Evolutionary conservation across 139 green algal species (phyloP), one percentile per base, ranked within the genome.

Genomic region (Asterochloris sp.): DNA sequence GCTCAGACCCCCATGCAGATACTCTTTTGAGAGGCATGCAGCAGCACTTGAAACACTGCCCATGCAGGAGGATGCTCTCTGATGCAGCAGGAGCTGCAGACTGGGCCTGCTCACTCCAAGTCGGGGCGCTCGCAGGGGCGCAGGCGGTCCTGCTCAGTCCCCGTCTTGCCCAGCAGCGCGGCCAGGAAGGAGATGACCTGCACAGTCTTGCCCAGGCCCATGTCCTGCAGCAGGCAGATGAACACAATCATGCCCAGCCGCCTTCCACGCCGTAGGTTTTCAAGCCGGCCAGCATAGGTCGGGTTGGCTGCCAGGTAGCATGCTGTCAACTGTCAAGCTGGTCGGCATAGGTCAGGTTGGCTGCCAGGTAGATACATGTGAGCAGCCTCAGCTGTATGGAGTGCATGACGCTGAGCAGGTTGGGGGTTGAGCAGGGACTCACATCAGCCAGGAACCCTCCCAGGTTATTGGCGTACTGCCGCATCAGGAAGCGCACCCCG

Each of bases 121-220:
- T 13, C 27, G 23, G 24, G 27, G 16, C 79, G 12, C 21, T 17
- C 29, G 66, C 26, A 27, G 66, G 38, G 47, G 23, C 21, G 29
- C 24, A 60, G 66, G 84, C 83, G 11, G 79, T 80, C 76, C 61
- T 64, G n/a, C 13, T 24, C 67, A 10, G 0, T 74, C 0, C 90
- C 90, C 8, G 69, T 83, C 88, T 94, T 94, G 61, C 74, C 85
- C 74, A 95, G 84, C 73, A 96, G 62, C 0, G 92, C 92, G 0
- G 91, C 81, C 15, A 91, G 66, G 78, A 96, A 94, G 2, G 87
- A 87, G 54, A 96, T 94, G 13, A 88, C 88, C 88, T 97, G 93
- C 67, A 95, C 86, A 12, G 92, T 96, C 84, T 96, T 96, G 54
- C 92, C 92, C 60, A 91, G 74, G n/a, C 79, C 74, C 74, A 26